Evolutionary conservation across 257 asterid genomes (phyloP).

Genomic region (Solanum tarijense): DNA sequence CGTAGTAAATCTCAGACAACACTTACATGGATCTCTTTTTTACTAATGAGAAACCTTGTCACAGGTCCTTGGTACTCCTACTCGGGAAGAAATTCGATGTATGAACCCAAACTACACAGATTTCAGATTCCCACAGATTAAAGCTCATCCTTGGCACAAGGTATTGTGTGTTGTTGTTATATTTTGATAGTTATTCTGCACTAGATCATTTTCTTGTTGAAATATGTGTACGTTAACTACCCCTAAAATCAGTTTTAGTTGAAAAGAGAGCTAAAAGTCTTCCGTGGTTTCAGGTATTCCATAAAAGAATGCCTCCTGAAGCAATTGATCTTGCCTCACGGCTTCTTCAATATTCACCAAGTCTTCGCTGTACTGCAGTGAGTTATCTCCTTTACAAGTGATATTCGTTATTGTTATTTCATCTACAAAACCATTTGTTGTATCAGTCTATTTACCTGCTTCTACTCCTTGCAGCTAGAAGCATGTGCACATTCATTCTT

Average conservation of each 20-base stretch:
- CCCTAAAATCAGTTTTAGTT: not conserved
- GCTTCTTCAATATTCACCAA: constrained; percentile 86
- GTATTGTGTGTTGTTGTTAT: constrained; percentile 9
- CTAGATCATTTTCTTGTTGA: not conserved
- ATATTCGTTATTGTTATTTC: not conserved
- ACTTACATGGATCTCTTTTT: not conserved
- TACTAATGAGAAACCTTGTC: constrained; percentile 13
- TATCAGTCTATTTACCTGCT: not conserved
- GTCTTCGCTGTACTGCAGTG: constrained; percentile 87
- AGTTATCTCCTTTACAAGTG: not conserved
- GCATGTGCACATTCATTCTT: constrained; percentile 89
- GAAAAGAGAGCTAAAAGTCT: constrained; percentile 4
- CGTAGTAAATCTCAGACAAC: not conserved
- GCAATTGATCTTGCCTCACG: constrained; percentile 93
- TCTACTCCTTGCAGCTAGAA: constrained; percentile 51
- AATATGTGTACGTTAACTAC: not conserved
- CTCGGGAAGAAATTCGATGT: constrained; percentile 88
- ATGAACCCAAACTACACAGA: constrained; percentile 89
- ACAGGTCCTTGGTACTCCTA: constrained; percentile 94
- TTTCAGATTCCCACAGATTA: constrained; percentile 85
- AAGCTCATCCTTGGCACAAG: constrained; percentile 97
- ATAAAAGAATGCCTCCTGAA: constrained; percentile 91
- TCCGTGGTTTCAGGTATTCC: constrained; percentile 53
- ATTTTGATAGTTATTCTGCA: not conserved
- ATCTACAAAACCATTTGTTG: not conserved